phyloP scores from a whole-genome alignment of 805 yeast species.

The Kodamaea restingae region DNA sequence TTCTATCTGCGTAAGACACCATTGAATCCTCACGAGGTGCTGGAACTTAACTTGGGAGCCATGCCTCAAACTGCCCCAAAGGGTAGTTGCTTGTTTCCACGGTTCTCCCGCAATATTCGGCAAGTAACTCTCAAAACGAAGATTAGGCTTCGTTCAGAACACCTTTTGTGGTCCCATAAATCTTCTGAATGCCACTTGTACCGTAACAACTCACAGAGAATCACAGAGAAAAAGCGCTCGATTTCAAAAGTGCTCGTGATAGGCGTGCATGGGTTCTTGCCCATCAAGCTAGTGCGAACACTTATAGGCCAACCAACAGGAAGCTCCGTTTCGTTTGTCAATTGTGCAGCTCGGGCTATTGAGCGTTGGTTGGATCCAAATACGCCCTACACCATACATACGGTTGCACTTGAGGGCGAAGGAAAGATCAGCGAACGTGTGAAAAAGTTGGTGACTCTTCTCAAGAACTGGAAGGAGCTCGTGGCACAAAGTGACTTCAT shows the following conservation, averaged over 20 bases:
- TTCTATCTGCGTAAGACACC: constrained; percentile 31
- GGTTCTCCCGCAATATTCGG: constrained; percentile 16
- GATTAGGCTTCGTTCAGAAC: constrained; percentile 18
- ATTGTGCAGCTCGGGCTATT: constrained; percentile 27
- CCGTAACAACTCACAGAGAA: constrained; percentile 7
- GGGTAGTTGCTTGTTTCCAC: constrained; percentile 12
- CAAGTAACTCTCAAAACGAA: constrained; percentile 18
- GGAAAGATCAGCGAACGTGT: constrained; percentile 32
- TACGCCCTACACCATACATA: constrained; percentile 21
- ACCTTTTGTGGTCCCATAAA: constrained; percentile 12
- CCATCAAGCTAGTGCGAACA: constrained; percentile 35
- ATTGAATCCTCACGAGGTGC: constrained; percentile 31
- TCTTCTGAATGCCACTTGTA: constrained; percentile 26
- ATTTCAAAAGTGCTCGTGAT: constrained; percentile 27
- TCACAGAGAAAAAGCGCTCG: constrained; percentile 3
- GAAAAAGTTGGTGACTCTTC: constrained; percentile 19
- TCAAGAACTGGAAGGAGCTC: constrained; percentile 31
- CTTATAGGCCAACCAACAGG: constrained; percentile 38
- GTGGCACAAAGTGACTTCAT: constrained; percentile 28
- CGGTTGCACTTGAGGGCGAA: constrained; percentile 40
- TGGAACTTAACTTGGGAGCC: constrained; percentile 19
- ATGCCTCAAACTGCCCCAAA: background rate
- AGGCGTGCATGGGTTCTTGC: constrained; percentile 39
- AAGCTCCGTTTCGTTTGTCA: constrained; percentile 25
- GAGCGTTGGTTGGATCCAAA: constrained; percentile 22